Evolutionary conservation across 345 rosid species (phyloP), one percentile per base, ranked within the genome.

Genomic region (Schrenkiella parvula): DNA sequence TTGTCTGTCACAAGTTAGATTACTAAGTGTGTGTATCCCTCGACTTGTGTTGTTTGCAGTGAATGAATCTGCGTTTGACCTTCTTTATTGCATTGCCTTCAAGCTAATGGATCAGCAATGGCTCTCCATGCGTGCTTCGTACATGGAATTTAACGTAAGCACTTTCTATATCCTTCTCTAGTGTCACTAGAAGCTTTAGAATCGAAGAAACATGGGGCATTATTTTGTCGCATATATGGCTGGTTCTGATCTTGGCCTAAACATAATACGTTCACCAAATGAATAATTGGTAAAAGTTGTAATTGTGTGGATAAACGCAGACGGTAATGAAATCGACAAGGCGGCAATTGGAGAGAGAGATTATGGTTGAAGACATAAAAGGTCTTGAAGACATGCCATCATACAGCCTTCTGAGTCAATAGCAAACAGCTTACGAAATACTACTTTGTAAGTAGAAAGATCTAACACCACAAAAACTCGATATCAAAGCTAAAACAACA

Each of bases 81-180:
- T 88, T 76, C 97, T 95, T 13, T 95, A 95, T 67, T 91, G 99
- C 84, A 89, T 91, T 76, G 87, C 98, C 9, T 95, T 91, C 88
- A 95, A 95, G 87, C 84, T 95, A 70, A 89, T 95, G 98, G 97
- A 95, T 85, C 89, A 86, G 31, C 89, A 86, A 67, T 95, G 99
- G 99, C 97, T 91, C 57, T 41, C 85, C 41, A 91, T 95, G 92
- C 99, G 78, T 8, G 98, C 99, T 7, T 95, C 98, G 34, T 95
- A 95, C 79, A 95, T 95, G 99, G 99, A 95, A 80, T 95, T 95
- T 80, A 95, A 95, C 73, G 99, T 91, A 80, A 56, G 80, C 61
- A 39, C 4, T 19, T 37, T 26, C 68, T 42, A 4, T 58, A 8
- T 22, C 25, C 41, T 43, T 13, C 28, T 13, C 31, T 13, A 37